A percentile compares a stretch with the other conserved stretches of the same genome.
phyloP scores from a whole-genome alignment of 176 grass and related monocot species.

The Thalia dealbata region DNA sequence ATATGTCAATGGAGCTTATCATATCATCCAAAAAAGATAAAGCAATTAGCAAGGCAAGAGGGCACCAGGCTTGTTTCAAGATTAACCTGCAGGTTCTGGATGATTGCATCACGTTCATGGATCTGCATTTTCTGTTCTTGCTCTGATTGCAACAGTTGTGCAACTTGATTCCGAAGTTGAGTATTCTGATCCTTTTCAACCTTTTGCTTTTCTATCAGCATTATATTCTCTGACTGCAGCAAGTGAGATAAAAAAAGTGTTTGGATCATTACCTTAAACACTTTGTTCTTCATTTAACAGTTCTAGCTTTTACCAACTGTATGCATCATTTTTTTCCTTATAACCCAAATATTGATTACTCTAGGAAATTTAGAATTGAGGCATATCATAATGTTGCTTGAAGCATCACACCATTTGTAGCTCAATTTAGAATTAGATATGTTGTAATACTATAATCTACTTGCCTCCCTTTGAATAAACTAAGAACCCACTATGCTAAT shows the following conservation, averaged over 20 bases:
- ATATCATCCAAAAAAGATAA: neutral
- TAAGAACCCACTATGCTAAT: neutral
- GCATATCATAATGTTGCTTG: neutral
- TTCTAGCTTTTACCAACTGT: conserved; percentile 7
- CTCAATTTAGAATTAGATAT: neutral
- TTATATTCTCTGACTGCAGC: conserved; percentile 91
- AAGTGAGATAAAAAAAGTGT: conserved; percentile 22
- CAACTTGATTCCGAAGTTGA: conserved; percentile 72
- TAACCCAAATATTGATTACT: neutral
- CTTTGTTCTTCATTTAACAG: neutral
- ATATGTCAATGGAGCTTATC: too few species aligned
- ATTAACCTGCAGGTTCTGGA: conserved; percentile 68
- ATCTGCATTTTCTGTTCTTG: conserved; percentile 90
- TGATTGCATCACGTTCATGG: conserved; percentile 60
- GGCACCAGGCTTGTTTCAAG: conserved; percentile 20
- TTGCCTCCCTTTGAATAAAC: neutral
- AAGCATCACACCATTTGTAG: neutral
- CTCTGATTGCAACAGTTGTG: conserved; percentile 55
- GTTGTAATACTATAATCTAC: neutral
- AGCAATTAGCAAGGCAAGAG: conserved; percentile 2
- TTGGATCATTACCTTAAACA: neutral
- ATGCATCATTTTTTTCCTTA: neutral
- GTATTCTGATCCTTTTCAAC: conserved; percentile 85
- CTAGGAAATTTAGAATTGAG: neutral
- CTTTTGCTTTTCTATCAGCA: conserved; percentile 69